Conservation (phyloP, 257 asterid species). For the Cordia subcordata region DNA sequence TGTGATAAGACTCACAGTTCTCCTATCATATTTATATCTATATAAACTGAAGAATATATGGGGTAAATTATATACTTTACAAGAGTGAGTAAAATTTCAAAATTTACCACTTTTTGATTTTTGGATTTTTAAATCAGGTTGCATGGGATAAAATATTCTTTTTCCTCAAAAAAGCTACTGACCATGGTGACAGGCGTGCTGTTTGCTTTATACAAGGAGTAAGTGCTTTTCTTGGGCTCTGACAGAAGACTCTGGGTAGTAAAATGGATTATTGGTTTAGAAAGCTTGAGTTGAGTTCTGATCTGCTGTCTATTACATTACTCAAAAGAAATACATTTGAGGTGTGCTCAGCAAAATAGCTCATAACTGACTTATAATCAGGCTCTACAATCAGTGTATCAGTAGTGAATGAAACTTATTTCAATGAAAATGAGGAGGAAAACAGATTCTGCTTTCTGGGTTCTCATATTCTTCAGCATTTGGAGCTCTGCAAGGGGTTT, state of each 20-base stretch:
- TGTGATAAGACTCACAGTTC: no score
- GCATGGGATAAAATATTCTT: constrained; percentile 26
- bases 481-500: constrained; percentile 45
- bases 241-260: constrained; percentile 23
- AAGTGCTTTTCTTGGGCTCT: constrained; percentile 33
- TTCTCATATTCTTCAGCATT: constrained; percentile 29
- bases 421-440: constrained; percentile 32
- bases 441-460: constrained; percentile 29
- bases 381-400: constrained; percentile 9
- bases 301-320: constrained; percentile 21
- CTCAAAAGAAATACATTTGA: constrained; percentile 11
- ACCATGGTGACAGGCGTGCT: constrained; percentile 80
- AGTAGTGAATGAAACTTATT: constrained; percentile 12
- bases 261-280: constrained; percentile 36
- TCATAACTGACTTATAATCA: constrained; percentile 8
- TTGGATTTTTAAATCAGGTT: background rate
- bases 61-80: no score
- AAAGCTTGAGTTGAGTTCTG: constrained; percentile 27
- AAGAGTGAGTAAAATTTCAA: no score
- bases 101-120: no score
- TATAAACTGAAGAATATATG: no score
- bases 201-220: constrained; percentile 50
- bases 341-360: constrained; percentile 10
- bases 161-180: constrained; percentile 57
- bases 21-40: no score